phyloP scores from a whole-genome alignment of 1,284 basidiomycete species.

The Pseudozyma pruni region DNA sequence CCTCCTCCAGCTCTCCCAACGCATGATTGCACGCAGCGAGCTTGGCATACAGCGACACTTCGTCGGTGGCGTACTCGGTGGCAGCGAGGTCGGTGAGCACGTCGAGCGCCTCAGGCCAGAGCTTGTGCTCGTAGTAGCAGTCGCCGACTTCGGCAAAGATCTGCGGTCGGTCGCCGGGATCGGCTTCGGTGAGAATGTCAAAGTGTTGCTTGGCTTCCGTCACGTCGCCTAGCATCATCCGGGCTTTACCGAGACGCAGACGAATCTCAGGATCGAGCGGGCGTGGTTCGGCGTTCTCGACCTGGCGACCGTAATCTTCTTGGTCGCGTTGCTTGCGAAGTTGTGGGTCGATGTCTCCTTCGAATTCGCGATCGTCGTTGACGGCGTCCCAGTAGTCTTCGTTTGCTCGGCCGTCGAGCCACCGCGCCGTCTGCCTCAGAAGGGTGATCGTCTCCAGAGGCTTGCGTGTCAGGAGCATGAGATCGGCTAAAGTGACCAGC shows the following conservation, averaged over 20 bases:
- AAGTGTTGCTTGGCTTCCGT: slow-evolving; percentile 79
- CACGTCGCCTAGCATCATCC: slow-evolving; percentile 82
- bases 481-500: slow-evolving; percentile 80
- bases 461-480: slow-evolving; percentile 79
- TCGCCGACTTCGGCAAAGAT: slow-evolving; percentile 59
- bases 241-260: slow-evolving; percentile 84
- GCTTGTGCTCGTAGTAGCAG: slow-evolving; percentile 56
- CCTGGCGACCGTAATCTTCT: slow-evolving; percentile 61
- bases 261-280: slow-evolving; percentile 82
- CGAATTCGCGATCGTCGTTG: slow-evolving; percentile 85
- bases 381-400: slow-evolving; percentile 80
- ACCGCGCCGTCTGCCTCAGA: slow-evolving; percentile 81
- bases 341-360: slow-evolving; percentile 68
- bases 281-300: slow-evolving; percentile 70
- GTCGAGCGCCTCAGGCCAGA: slow-evolving; percentile 57
- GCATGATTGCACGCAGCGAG: slow-evolving; percentile 60
- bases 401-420: slow-evolving; percentile 84
- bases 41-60: slow-evolving; percentile 52
- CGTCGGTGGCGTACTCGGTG: slow-evolving; percentile 40
- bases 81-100: slow-evolving; percentile 39
- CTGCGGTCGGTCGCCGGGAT: slow-evolving; percentile 45
- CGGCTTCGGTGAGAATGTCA: slow-evolving; percentile 49
- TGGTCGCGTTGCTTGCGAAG: slow-evolving; percentile 55
- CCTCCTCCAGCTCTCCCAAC: slow-evolving; percentile 47
- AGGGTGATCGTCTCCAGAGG: slow-evolving; percentile 78